Base-by-base conservation (phyloP, 2,329 filamentous ascomycete species). In the Orbilia brochopaga region DNA sequence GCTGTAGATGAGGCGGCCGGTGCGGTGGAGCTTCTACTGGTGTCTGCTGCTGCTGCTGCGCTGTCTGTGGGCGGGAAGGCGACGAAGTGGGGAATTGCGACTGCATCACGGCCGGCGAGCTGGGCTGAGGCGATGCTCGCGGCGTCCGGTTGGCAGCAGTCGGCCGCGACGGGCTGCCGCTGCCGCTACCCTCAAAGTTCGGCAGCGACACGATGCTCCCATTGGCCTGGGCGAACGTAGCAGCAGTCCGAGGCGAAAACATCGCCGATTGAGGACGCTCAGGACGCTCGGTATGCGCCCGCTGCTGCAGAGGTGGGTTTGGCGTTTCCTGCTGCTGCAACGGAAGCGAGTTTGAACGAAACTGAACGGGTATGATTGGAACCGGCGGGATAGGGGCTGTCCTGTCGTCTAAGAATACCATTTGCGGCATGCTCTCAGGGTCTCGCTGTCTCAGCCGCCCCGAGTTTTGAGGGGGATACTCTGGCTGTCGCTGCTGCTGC, bases 201-300 rank as follows among this genome's bases (percentile, higher is more conserved):
- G 67, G 67, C 13, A 72, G 21, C 2, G 67, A 72, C 17, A 46
- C 52, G 3, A 65, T 64, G 15, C 67, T 72, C 21, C 37, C 62
- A 32, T 72, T 72, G 30, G 61, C 17, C 5, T 52, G 44, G 2
- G 44, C 50, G 35, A 60, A 64, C 7, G 55, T 46, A 24, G 57
- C 48, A 1, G 53, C 40, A 17, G 37, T 53, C 19, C 44, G 42
- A 17, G 61, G 46, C 40, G 50, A 44, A 8, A 65, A 61, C 60
- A 72, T 72, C 17, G 67, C 67, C 0, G 67, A 72, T 19, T 72
- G 67, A 7, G 67, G 67, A 10, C 67, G 67, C 24, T 72, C 67
- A 7, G 67, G 67, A 10, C 67, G 67, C 27, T 72, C 67, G 1
- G 67, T 72, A 17, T 55, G 60, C 15, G 67, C 55, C 51, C 67